Percentiles rank a stretch among this genome's conserved stretches.
These are phyloP conservation scores for Ganoderma meredithae DNA, from an alignment of 1,284 basidiomycete genomes.

Conservation along the genomic window DNA sequence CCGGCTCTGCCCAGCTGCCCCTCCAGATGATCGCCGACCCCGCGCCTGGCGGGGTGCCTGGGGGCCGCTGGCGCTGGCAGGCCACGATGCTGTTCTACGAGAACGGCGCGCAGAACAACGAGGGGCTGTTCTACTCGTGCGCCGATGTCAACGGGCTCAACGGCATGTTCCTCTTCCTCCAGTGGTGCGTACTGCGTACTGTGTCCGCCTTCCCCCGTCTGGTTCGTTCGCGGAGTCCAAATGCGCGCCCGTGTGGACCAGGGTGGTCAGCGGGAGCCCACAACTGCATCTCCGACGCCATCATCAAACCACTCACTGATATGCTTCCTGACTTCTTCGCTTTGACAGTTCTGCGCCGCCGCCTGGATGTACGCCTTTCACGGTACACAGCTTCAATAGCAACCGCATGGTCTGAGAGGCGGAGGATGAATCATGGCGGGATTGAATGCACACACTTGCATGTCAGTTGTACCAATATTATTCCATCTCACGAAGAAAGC, in stretches of 20 bases:
- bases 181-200: constrained; percentile 47
- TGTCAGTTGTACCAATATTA: constrained; percentile 24
- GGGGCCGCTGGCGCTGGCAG: constrained; percentile 60
- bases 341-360: constrained; percentile 34
- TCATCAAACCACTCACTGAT: constrained; percentile 12
- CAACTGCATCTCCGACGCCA: background rate
- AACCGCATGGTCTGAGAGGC: constrained; percentile 20
- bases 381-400: constrained; percentile 53
- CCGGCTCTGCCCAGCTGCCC: constrained; percentile 50
- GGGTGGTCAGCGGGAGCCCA: constrained; percentile 1
- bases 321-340: background rate
- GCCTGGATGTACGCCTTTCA: constrained; percentile 50
- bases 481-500: background rate
- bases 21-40: constrained; percentile 54
- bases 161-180: constrained; percentile 57
- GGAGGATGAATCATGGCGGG: background rate
- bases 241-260: background rate
- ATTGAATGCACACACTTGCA: constrained; percentile 17
- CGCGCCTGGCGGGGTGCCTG: constrained; percentile 47
- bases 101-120: constrained; percentile 50
- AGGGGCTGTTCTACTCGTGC: constrained; percentile 62
- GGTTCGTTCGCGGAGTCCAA: background rate
- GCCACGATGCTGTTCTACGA: constrained; percentile 65
- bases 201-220: background rate
- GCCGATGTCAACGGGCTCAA: constrained; percentile 44